Evolutionary conservation across 176 grass and related monocot genomes (phyloP).

Genomic region (Carex pumila): DNA sequence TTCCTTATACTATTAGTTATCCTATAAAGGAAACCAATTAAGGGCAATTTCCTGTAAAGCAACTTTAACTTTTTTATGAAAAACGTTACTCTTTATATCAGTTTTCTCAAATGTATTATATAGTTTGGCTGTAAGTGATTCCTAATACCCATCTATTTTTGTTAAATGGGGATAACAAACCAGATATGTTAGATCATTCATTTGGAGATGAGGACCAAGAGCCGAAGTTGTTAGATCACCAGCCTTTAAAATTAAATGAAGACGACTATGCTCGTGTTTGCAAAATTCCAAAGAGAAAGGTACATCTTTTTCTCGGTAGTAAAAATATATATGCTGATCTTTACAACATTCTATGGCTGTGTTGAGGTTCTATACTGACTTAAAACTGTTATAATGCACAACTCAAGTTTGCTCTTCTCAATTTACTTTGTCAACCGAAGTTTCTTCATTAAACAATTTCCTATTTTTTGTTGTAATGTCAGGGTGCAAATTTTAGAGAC

Average conservation of each 20-base stretch:
- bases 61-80: too few relatives aligned
- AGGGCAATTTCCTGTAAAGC: too few relatives aligned
- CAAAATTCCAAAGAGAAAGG: conserved; percentile 67
- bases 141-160: neutral
- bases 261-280: conserved; percentile 65
- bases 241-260: conserved; percentile 49
- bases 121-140: neutral
- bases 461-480: neutral
- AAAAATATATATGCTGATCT: neutral
- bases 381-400: neutral
- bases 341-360: neutral
- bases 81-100: too few relatives aligned
- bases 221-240: conserved; percentile 61
- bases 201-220: conserved; percentile 21
- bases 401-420: neutral
- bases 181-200: conserved; percentile 49
- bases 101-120: neutral
- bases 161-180: neutral
- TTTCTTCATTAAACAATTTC: neutral
- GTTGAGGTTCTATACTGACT: neutral
- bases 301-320: neutral
- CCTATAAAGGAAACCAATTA: too few relatives aligned
- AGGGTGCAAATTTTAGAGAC: conserved; percentile 84
- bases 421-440: neutral
- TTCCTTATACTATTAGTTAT: too few relatives aligned